Conservation (phyloP, 768 basidiomycete species). For the Amanita subjunquillea region DNA sequence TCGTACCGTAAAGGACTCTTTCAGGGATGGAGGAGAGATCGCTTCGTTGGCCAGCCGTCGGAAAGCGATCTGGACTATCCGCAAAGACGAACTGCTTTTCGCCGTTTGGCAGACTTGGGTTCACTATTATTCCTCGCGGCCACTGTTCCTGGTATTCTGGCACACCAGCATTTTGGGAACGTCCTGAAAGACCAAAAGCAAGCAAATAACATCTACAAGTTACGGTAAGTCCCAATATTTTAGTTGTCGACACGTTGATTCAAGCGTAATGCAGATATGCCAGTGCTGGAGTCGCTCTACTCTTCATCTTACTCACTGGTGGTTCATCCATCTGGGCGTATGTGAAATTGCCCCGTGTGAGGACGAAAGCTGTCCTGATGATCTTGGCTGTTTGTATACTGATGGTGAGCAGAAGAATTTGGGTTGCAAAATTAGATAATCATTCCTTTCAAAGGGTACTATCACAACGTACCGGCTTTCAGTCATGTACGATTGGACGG, state of each 20-base stretch:
- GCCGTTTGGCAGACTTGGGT: slow-evolving; percentile 17
- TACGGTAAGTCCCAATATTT: background rate
- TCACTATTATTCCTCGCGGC: slow-evolving; percentile 20
- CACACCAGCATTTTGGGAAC: slow-evolving; percentile 13
- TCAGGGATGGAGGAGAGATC: slow-evolving; percentile 9
- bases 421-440: background rate
- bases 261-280: slow-evolving; percentile 10
- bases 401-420: slow-evolving; percentile 17
- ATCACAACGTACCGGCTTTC: slow-evolving; percentile 29
- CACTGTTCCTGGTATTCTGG: slow-evolving; percentile 20
- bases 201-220: slow-evolving; percentile 11
- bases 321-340: slow-evolving; percentile 12
- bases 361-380: slow-evolving; percentile 13
- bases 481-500: slow-evolving; percentile 24
- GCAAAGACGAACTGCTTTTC: slow-evolving; percentile 15
- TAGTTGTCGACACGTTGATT: background rate
- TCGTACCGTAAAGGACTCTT: background rate
- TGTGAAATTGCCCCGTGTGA: slow-evolving; percentile 16
- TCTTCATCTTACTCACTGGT: slow-evolving; percentile 6
- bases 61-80: slow-evolving; percentile 22
- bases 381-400: slow-evolving; percentile 15
- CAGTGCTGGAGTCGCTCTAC: slow-evolving; percentile 9
- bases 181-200: slow-evolving; percentile 10
- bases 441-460: slow-evolving; percentile 13
- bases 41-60: slow-evolving; percentile 12